Evolutionary conservation across 805 yeast genomes (phyloP).

Genomic region (Komagataella pseudopastoris): DNA sequence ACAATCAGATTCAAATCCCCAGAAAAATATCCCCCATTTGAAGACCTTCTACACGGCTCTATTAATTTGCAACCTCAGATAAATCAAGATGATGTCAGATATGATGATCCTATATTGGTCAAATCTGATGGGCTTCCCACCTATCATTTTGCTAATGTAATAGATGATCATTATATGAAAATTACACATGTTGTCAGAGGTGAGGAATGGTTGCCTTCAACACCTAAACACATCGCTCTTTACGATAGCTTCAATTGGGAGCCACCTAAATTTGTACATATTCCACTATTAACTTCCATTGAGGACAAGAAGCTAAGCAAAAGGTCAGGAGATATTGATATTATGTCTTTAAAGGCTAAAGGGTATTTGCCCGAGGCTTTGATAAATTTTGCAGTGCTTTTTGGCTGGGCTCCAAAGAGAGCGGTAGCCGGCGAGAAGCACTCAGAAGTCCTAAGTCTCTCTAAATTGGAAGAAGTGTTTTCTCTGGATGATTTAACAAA

Average conservation of each 20-base stretch:
- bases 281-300: constrained; percentile 71
- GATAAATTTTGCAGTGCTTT: constrained; percentile 73
- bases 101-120: constrained; percentile 78
- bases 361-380: constrained; percentile 83
- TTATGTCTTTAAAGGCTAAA: constrained; percentile 36
- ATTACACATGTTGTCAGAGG: constrained; percentile 94
- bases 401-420: constrained; percentile 90
- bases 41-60: constrained; percentile 68
- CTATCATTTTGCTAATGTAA: constrained; percentile 90
- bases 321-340: constrained; percentile 71
- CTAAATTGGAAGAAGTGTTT: constrained; percentile 42
- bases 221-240: constrained; percentile 85
- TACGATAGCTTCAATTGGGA: constrained; percentile 80
- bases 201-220: constrained; percentile 95
- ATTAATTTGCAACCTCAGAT: constrained; percentile 70
- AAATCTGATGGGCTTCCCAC: constrained; percentile 96
- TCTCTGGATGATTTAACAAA: constrained; percentile 65
- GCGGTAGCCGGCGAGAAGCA: constrained; percentile 28
- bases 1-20: constrained; percentile 77
- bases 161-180: constrained; percentile 88
- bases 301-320: constrained; percentile 73
- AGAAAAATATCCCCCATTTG: constrained; percentile 45
- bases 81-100: constrained; percentile 56
- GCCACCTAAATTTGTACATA: constrained; percentile 75
- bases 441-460: constrained; percentile 37